Conservation (phyloP, 257 asterid species). For the Vinca minor region DNA sequence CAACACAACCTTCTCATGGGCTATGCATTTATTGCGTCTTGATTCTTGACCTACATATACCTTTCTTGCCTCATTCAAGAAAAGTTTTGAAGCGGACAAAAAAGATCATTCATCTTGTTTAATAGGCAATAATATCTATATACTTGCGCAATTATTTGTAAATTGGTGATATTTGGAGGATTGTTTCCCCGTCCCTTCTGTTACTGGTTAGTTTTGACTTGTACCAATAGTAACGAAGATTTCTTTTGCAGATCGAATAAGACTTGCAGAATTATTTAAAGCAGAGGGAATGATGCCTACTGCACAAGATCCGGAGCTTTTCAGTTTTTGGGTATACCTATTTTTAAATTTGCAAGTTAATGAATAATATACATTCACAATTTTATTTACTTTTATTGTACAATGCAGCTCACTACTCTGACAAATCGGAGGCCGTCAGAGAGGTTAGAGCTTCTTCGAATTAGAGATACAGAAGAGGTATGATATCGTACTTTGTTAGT, state of each 20-base stretch:
- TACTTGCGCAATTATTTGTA: background rate
- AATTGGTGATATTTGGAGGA: background rate
- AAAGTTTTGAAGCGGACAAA: background rate
- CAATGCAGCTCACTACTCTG: conserved; percentile 70
- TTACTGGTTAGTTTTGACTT: background rate
- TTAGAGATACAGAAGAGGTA: conserved; percentile 80
- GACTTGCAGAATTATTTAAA: conserved; percentile 75
- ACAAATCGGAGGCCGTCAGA: conserved; percentile 80
- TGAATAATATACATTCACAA: conserved; percentile 2
- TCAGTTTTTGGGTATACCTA: conserved; percentile 87
- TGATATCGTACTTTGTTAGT: background rate
- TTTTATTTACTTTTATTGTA: conserved; percentile 11
- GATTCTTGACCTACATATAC: no score
- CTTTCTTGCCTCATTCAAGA: background rate
- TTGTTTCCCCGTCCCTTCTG: background rate
- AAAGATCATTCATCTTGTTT: background rate
- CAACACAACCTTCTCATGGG: background rate
- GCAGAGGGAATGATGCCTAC: conserved; percentile 89
- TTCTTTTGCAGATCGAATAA: conserved; percentile 51
- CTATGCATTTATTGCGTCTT: background rate
- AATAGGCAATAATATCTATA: background rate
- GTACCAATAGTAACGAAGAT: conserved; percentile 10
- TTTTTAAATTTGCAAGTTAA: conserved; percentile 13
- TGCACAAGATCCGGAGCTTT: conserved; percentile 68
- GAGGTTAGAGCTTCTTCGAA: conserved; percentile 72